Evolutionary conservation across 306 rosid genomes (phyloP), one percentile per base, ranked within the genome.

Genomic region (Glycine tomentella): DNA sequence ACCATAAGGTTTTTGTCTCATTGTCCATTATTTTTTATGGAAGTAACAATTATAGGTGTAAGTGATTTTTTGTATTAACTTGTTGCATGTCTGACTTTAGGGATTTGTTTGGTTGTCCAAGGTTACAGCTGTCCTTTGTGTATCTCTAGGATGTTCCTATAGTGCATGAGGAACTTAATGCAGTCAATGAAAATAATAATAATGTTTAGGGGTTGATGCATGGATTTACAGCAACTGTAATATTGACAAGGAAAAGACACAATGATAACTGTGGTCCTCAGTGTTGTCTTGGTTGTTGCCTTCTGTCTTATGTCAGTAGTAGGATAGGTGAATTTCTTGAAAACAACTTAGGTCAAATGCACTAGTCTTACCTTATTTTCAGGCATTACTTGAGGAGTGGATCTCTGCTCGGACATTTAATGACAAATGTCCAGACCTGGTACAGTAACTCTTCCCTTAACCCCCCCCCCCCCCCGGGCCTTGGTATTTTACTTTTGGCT

Each of bases 371-470:
- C 61, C 72, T 59, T 55, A 55, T 83, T 74, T 76, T 77, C 90
- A 93, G 99, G 99, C 99, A 84, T 87, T 95, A 79, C 92, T 95
- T 57, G 99, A 95, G 88, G 99, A 95, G 80, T 94, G 94, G 94
- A 89, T 95, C 49, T 74, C 89, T 8, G 81, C 85, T 38, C 90
- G 91, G 40, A 84, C 92, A 48, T 87, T 89, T 77, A 86, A 53
- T 38, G 99, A 89, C 49, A 91, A 89, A 80, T 89, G 84, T 82
- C 86, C 88, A 17, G 81, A 81, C 55, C 88, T 89, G 98, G 99
- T 95, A 85, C 12, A 2, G 16, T 53, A 45, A 79, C 33, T 58
- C 48, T 69, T 12, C 55, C 74, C 64, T 64, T 57, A 45, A 12
- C 14, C 7, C 11, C 79, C 34, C 3, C 72, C 20, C 20, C 20